Conservation (phyloP, 148 eudicot genomes). For the Persicaria tinctoria region DNA sequence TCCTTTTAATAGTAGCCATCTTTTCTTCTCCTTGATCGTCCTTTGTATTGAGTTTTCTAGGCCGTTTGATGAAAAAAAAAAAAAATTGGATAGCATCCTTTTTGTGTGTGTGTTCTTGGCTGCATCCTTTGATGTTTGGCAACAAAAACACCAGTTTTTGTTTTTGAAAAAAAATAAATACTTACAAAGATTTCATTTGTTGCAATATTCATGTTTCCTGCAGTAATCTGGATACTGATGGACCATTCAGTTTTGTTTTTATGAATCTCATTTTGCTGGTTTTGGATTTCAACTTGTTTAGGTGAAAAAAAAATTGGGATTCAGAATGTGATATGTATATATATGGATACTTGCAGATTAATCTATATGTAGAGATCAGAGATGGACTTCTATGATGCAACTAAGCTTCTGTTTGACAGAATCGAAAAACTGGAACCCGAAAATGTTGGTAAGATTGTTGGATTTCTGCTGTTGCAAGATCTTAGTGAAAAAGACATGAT, state of each 20-base stretch:
- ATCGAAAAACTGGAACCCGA: slow-evolving; percentile 63
- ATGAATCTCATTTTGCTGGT: not conserved
- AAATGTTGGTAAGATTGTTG: slow-evolving; percentile 44
- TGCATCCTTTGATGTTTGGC: not conserved
- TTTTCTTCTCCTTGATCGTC: too few relatives aligned
- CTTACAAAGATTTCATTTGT: too few relatives aligned
- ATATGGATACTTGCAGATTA: not conserved
- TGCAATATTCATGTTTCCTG: too few relatives aligned
- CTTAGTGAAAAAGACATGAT: slow-evolving; percentile 46
- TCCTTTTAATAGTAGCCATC: not conserved
- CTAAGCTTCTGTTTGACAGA: slow-evolving; percentile 31
- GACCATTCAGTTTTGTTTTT: too few relatives aligned
- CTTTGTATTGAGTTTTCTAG: not conserved
- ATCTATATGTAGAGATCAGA: slow-evolving; percentile 22
- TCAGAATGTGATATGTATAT: not conserved
- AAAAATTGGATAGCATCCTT: too few relatives aligned
- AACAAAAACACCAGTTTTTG: not conserved
- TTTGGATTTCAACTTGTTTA: not conserved
- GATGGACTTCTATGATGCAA: slow-evolving; percentile 61
- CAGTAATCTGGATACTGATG: too few relatives aligned
- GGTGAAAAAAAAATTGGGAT: not conserved
- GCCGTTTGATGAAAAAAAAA: not conserved
- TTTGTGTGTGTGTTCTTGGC: not conserved
- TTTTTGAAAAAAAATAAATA: too few relatives aligned
- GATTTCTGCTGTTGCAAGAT: slow-evolving; percentile 46